Percentiles rank a stretch among this genome's conserved stretches.
Evolutionary conservation across 148 eudicot species (phyloP).

Genomic region (Rhododendron henanense): DNA sequence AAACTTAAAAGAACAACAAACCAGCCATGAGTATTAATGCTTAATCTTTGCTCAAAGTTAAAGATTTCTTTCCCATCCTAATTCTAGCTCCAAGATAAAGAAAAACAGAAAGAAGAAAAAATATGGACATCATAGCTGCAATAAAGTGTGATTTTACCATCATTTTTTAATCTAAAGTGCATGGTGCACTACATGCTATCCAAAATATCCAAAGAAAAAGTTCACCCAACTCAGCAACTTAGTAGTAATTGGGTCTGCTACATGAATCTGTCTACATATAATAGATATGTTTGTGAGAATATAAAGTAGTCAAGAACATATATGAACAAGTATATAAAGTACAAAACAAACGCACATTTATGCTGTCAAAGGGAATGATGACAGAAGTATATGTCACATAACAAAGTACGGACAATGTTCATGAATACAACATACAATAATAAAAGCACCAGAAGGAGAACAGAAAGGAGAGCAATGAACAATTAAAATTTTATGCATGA

Average conservation of each 20-base stretch:
- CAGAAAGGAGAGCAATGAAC: neutral
- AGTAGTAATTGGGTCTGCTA: neutral
- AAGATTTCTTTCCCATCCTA: neutral
- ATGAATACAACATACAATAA: neutral
- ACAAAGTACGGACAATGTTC: neutral
- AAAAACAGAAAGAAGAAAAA: neutral
- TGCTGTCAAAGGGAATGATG: neutral
- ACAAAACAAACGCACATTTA: neutral
- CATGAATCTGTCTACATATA: neutral
- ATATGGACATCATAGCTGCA: neutral
- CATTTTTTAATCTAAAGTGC: neutral
- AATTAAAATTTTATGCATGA: neutral
- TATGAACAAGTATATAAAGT: neutral
- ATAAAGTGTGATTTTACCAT: neutral
- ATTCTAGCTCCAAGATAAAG: neutral
- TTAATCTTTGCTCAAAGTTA: neutral
- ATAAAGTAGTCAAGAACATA: neutral
- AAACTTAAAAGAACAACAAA: neutral
- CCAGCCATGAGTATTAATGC: neutral
- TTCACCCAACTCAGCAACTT: neutral
- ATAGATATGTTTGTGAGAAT: neutral
- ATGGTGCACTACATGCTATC: neutral
- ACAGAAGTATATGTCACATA: neutral
- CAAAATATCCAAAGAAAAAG: neutral
- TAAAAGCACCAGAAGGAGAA: neutral